Base-by-base conservation (phyloP, 129 eudicot species). In the Saussurea involucrata region DNA sequence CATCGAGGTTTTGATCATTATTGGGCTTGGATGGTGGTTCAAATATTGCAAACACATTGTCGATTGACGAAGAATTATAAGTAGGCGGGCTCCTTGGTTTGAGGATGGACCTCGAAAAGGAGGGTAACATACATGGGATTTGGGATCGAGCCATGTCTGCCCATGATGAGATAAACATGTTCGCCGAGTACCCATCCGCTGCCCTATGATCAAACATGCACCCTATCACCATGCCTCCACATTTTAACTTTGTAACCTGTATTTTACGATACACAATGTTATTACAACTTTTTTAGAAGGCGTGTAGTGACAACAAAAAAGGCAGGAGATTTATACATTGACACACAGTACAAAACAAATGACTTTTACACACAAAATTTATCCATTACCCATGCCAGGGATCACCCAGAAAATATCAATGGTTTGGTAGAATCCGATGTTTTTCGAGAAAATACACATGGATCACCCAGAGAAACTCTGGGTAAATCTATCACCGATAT, bases 111-210 rank as follows among this genome's bases (percentile, higher is more conserved):
- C 96, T 89, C 36, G 64, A 60, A 64, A 86, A 86, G 25, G 87
- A 86, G 13, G 93, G 91, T 6, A 82, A 1, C 55, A 27, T 67
- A n/a, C 87, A 80, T 0, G 76, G 78, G 27, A 76, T 80, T 55
- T 75, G 65, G 0, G 69, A 67, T 72, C 44, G 86, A 28, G 92
- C 70, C 22, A 81, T 72, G 20, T 89, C 91, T 0, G 88, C 88
- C 92, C 89, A 89, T 25, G 89, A 75, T 5, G 87, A 81, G 33
- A 90, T 81, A 53, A 90, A 90, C 95, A 90, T 87, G 82, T 90
- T 85, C 80, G 85, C 83, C 8, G 95, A 87, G 78, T 90, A 83
- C 22, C 86, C 95, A 21, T 90, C 95, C 0, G 78, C 85, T 8
- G 68, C 82, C 58, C 87, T 81, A 72, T 87, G 95, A 27, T 86